phyloP scores from a whole-genome alignment of 2,329 filamentous ascomycete genomes.

The Aspergillus vadensis region DNA sequence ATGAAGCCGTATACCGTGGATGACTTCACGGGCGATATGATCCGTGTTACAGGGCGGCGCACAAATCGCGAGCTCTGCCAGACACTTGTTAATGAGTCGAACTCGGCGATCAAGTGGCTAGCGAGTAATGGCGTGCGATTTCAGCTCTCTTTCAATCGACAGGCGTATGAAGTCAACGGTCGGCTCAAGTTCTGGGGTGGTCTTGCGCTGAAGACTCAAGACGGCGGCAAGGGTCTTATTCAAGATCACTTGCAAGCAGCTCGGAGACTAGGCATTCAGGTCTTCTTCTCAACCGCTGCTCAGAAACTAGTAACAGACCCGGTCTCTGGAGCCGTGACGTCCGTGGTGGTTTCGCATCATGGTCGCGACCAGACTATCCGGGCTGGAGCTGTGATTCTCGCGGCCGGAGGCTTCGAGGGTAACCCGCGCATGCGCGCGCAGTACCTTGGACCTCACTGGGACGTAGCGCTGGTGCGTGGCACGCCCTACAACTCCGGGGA shows the following conservation, averaged over 20 bases:
- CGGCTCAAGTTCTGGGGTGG: slow-evolving; percentile 69
- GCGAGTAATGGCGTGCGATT: slow-evolving; percentile 57
- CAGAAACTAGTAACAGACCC: slow-evolving; percentile 28
- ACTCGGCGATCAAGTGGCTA: slow-evolving; percentile 58
- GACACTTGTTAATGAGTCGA: slow-evolving; percentile 56
- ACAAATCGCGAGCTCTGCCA: slow-evolving; percentile 54
- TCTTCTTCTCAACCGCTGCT: slow-evolving; percentile 52
- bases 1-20: slow-evolving; percentile 57
- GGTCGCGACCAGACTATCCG: slow-evolving; percentile 20
- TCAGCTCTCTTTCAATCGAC: slow-evolving; percentile 64
- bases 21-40: slow-evolving; percentile 60
- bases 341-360: slow-evolving; percentile 23
- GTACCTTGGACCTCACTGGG: slow-evolving; percentile 63
- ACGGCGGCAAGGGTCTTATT: slow-evolving; percentile 63
- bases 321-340: slow-evolving; percentile 20
- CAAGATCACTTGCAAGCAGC: slow-evolving; percentile 52
- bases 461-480: slow-evolving; percentile 62
- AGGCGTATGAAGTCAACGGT: slow-evolving; percentile 65
- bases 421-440: slow-evolving; percentile 59
- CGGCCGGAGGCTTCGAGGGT: slow-evolving; percentile 66
- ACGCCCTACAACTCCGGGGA: slow-evolving; percentile 68
- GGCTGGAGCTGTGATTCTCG: slow-evolving; percentile 31
- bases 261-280: slow-evolving; percentile 43
- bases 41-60: slow-evolving; percentile 57
- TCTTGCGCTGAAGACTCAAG: slow-evolving; percentile 59